Conservation (phyloP, 202 grass and related monocot species). For the Bolboschoenoplectus hybrid region DNA sequence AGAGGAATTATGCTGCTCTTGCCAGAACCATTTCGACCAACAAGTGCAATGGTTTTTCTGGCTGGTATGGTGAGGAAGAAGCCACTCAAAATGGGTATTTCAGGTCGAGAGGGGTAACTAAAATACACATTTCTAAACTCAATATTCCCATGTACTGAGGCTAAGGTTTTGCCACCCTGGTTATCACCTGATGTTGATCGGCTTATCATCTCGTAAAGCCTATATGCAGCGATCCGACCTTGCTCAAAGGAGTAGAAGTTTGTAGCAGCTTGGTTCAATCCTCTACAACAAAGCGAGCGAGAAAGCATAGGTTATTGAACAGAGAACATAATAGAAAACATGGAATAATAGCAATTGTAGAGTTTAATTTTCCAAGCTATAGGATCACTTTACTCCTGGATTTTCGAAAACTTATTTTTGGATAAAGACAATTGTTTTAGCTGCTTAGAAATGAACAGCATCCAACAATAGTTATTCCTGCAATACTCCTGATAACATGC, state of each 20-base stretch:
- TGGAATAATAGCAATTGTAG: neutral
- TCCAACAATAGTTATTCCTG: neutral
- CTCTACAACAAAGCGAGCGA: conserved; percentile 54
- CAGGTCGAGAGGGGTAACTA: conserved; percentile 94
- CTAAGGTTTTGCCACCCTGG: conserved; percentile 72
- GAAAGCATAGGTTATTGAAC: conserved; percentile 32
- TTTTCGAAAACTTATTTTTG: neutral
- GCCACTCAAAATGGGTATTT: conserved; percentile 96
- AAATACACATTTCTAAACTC: conserved; percentile 99
- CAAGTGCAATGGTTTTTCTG: conserved; percentile 91
- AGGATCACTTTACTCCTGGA: neutral
- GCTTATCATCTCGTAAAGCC: conserved; percentile 97
- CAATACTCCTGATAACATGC: neutral
- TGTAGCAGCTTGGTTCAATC: conserved; percentile 96
- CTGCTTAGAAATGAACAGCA: neutral
- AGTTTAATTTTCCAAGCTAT: conserved; percentile 3
- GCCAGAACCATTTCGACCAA: conserved; percentile 96
- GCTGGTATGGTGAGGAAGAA: conserved; percentile 92
- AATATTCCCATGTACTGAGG: conserved; percentile 86
- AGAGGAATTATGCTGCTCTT: conserved; percentile 99
- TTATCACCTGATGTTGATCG: conserved; percentile 78
- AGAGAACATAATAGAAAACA: conserved; percentile 37
- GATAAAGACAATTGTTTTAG: neutral
- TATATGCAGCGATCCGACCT: conserved; percentile 95
- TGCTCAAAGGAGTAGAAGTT: conserved; percentile 99